Evolutionary conservation across 495 filamentous ascomycete genomes (phyloP), one percentile per base, ranked within the genome.

Genomic region (Xylaria grammica): DNA sequence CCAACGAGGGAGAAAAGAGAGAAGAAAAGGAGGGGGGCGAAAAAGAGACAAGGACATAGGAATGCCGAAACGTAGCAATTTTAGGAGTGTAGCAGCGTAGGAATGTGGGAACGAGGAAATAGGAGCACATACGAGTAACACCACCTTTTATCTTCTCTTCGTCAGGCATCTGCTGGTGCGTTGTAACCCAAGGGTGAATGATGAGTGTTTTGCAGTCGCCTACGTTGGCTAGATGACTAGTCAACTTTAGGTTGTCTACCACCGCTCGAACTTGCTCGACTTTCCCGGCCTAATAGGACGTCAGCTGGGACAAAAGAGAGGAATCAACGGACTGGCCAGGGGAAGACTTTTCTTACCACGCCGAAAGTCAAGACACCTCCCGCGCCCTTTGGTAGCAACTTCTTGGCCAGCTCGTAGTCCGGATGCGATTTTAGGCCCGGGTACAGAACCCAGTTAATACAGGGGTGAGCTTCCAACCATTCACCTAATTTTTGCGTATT

Each of bases 131-230:
- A 74, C 79, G 75, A 22, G 76, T 78, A 27, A 79, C 77, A 44
- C 76, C 75, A 5, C 72, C 76, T 65, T 74, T 75, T 34, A 77
- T 78, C 68, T 80, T 80, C 67, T 80, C 77, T 10, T 78, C 72
- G 34, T 78, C 76, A 5, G 76, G 75, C 58, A 77, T 73, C 65
- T 78, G 76, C 64, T 80, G 75, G 61, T 80, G 77, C 30, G 77
- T 78, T 36, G 76, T 80, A 10, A 73, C 69, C 77, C 77, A 80
- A 3, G 75, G 77, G 61, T 78, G 76, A 29, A 78, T 78, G 61
- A 78, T 76, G 44, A 78, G 68, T 3, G 77, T 80, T 66, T 80
- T 80, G 51, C 76, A 77, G 56, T 80, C 77, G 54, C 76, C 77
- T 9, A 80, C 76, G 44, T 80, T 80, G 48, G 77, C 76, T 17